Base-by-base conservation (phyloP, 805 yeast species). In the Isabelozyma gotoi region DNA sequence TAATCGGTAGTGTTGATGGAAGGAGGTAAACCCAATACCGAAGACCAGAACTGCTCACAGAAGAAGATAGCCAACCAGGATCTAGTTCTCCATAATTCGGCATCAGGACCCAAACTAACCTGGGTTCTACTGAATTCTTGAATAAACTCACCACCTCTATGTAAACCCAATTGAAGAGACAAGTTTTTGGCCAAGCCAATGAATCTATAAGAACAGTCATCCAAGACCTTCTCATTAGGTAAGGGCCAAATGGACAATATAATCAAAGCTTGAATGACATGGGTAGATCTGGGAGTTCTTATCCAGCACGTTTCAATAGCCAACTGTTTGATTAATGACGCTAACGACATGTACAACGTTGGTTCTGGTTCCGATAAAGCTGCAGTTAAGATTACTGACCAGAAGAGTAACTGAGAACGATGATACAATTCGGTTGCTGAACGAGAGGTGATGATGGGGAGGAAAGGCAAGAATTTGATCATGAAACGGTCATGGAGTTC, bases 251-350 rank as follows among this genome's bases (percentile, higher is more conserved):
- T 81, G 20, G 91, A 81, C 20, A 91, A 70, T n/a, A 91, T 84
- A 19, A 91, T 67, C 33, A 91, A 69, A 0, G 97, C 96, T 59
- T 91, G 97, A 6, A 91, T 88, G 33, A 91, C 91, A 61, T 91
- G 96, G 0, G 97, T 88, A 2, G 96, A 87, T 57, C 97, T 76
- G 2, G 97, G 97, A 0, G 97, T 91, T 44, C 91, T 72, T 39
- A 90, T 81, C 95, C 96, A 88, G 65, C 96, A 89, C 0, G 95
- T 88, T 56, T 88, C 96, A 41, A 88, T 88, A 0, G 96, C 96
- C 51, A 90, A 68, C 56, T 88, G 94, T 56, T 87, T 88, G 51
- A 91, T 86, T 34, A 88, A 71, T 2, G 88, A 80, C 12, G 94
- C 85, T 37, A 90, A 68, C 20, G 85, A 76, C 63, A 80, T 79